phyloP scores from a whole-genome alignment of 2,329 filamentous ascomycete genomes.

The Aspergillus alliaceus region DNA sequence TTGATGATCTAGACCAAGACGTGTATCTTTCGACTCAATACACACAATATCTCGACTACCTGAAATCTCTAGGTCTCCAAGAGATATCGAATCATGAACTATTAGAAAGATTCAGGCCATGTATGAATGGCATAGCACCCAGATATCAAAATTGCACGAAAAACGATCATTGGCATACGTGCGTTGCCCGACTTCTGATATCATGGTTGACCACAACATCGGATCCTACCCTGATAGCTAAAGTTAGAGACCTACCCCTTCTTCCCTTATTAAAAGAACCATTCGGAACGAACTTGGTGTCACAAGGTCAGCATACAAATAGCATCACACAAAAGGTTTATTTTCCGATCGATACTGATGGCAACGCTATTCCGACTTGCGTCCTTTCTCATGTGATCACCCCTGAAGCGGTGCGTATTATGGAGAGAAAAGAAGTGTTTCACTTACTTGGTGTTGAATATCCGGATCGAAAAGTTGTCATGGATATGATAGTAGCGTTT shows the following conservation, averaged over 20 bases:
- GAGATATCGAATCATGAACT: not conserved
- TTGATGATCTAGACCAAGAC: not conserved
- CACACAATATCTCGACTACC: not conserved
- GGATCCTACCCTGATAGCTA: not conserved
- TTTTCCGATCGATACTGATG: not conserved
- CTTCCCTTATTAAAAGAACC: not conserved
- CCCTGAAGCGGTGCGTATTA: not conserved
- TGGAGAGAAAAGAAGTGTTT: not conserved
- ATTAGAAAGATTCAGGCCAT: not conserved
- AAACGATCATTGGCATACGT: not conserved
- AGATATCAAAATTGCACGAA: not conserved
- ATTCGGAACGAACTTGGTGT: not conserved
- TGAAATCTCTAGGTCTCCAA: conserved; percentile 2
- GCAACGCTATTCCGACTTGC: not conserved
- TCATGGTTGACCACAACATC: not conserved
- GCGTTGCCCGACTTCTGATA: not conserved
- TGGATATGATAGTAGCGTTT: not conserved
- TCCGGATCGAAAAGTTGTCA: not conserved
- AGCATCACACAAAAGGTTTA: too few species aligned
- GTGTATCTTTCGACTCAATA: conserved; percentile 6
- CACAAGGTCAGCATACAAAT: not conserved
- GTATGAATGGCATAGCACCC: not conserved
- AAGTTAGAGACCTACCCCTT: not conserved
- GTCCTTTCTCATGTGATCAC: not conserved
- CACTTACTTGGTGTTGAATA: not conserved